Evolutionary conservation across 345 rosid species (phyloP).

Genomic region (Nephelium lappaceum): DNA sequence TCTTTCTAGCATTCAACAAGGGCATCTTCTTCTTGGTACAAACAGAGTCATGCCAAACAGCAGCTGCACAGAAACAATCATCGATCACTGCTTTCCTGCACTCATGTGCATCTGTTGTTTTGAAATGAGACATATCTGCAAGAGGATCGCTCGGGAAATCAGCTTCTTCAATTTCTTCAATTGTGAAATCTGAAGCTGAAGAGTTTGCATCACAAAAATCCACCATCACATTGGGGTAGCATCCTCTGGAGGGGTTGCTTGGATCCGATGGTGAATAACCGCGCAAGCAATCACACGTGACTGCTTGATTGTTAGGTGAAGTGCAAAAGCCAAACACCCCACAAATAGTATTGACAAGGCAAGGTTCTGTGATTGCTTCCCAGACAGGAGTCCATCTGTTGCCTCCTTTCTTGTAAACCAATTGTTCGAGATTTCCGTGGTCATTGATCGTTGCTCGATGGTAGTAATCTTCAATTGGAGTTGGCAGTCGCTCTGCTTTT

Average conservation of each 20-base stretch:
- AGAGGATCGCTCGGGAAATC: slow-evolving; percentile 21
- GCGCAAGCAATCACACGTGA: slow-evolving; percentile 27
- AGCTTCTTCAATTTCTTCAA: slow-evolving; percentile 24
- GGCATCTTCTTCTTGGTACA: slow-evolving; percentile 41
- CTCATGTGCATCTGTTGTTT: slow-evolving; percentile 9
- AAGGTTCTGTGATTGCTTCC: slow-evolving; percentile 32
- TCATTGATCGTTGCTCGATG: slow-evolving; percentile 32
- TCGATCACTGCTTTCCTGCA: slow-evolving; percentile 27
- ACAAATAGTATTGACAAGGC: slow-evolving; percentile 26
- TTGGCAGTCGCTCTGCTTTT: neutral
- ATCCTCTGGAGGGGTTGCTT: slow-evolving; percentile 35
- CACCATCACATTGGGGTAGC: slow-evolving; percentile 32
- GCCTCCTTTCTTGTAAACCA: slow-evolving; percentile 23
- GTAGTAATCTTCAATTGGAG: slow-evolving; percentile 33
- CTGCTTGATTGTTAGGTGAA: slow-evolving; percentile 23
- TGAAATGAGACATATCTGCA: slow-evolving; percentile 24
- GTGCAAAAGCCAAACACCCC: slow-evolving; percentile 42
- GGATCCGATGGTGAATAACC: slow-evolving; percentile 39
- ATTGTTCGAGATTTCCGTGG: slow-evolving; percentile 34
- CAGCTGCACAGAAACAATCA: slow-evolving; percentile 39
- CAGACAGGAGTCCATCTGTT: slow-evolving; percentile 28
- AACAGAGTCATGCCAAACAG: slow-evolving; percentile 17
- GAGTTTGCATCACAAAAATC: slow-evolving; percentile 34
- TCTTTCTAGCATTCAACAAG: slow-evolving; percentile 38
- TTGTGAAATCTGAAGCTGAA: slow-evolving; percentile 18